Base-by-base conservation (phyloP, 106 monocot species). In the Ottelia alismoides region DNA sequence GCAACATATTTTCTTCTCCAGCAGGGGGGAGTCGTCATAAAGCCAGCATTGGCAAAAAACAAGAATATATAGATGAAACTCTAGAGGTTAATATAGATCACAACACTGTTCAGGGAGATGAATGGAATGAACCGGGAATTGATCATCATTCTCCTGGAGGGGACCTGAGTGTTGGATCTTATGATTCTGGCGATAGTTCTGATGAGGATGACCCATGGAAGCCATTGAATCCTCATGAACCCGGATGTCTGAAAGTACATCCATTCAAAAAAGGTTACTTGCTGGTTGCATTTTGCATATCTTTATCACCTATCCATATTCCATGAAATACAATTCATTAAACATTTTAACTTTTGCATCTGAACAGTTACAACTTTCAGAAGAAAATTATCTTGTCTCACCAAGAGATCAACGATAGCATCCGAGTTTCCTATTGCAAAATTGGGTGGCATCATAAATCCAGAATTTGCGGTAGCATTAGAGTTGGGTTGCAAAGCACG, bases 151-250 rank as follows among this genome's bases (percentile, higher is more conserved):
- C 31, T 55, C 19, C 65, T 64, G 67, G 49, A 64, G 74, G 71
- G 7, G 65, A 70, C 61, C 55, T 56, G 55, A 32, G 59, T 57
- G 49, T 51, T 66, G 72, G 66, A 56, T 57, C 25, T 76, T 65
- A 75, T 47, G 31, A 75, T 67, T 22, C 1, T 43, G 46, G 25
- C 11, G 74, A 76, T 65, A 72, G 81, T 69, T 73, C 70, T 48
- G 80, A 78, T 16, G 46, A 54, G 22, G 74, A 83, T 31, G 83
- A 88, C 68, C 88, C 94, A 25, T 96, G 94, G 94, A 85, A 78
- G 52, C 88, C 88, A 65, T 66, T 96, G 57, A 79, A 96, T 76
- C 94, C 94, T 63, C 78, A 96, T 74, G 88, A 96, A 71, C 73
- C 72, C 64, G 94, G 94, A 47, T 76, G 71, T 51, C 65, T 96